Evolutionary conservation across 2,329 filamentous ascomycete genomes (phyloP).

Genomic region (Ascochyta pisi): DNA sequence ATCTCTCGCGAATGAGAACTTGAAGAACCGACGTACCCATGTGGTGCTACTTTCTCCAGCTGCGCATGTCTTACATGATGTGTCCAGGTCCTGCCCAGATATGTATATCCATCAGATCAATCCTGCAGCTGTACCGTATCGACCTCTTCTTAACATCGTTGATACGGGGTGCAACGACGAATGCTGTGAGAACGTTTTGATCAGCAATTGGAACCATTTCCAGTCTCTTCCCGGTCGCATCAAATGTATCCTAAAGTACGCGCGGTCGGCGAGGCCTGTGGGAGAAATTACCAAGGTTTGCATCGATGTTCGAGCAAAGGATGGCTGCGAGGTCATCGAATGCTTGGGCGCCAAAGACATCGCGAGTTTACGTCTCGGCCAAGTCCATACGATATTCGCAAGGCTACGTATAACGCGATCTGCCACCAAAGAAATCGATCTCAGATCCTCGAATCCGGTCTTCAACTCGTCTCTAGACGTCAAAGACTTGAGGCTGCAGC

Average conservation of each 20-base stretch:
- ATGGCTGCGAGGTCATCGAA: slow-evolving; percentile 38
- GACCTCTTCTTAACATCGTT: slow-evolving; percentile 13
- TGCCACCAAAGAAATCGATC: slow-evolving; percentile 24
- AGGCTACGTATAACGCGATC: slow-evolving; percentile 27
- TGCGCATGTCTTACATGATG: slow-evolving; percentile 28
- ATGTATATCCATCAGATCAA: slow-evolving; percentile 39
- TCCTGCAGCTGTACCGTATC: slow-evolving; percentile 34
- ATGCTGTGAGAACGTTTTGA: slow-evolving; percentile 37
- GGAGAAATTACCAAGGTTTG: slow-evolving; percentile 30
- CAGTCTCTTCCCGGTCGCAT: slow-evolving; percentile 30
- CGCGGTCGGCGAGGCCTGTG: slow-evolving; percentile 30
- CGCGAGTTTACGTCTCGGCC: slow-evolving; percentile 31
- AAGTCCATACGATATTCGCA: slow-evolving; percentile 34
- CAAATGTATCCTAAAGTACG: slow-evolving; percentile 36
- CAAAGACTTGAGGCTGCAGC: slow-evolving; percentile 30
- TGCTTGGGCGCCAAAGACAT: slow-evolving; percentile 26
- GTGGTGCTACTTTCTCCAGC: slow-evolving; percentile 37
- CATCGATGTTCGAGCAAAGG: slow-evolving; percentile 29
- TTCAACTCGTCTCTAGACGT: slow-evolving; percentile 30
- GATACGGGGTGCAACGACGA: slow-evolving; percentile 23
- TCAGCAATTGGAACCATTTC: slow-evolving; percentile 35
- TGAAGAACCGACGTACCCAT: slow-evolving; percentile 32
- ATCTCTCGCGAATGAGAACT: slow-evolving; percentile 23
- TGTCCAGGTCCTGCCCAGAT: slow-evolving; percentile 29
- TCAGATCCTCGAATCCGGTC: slow-evolving; percentile 29